Base-by-base conservation (phyloP, 139 green algal genomes). In the Tetradesmus lagerheimii region DNA sequence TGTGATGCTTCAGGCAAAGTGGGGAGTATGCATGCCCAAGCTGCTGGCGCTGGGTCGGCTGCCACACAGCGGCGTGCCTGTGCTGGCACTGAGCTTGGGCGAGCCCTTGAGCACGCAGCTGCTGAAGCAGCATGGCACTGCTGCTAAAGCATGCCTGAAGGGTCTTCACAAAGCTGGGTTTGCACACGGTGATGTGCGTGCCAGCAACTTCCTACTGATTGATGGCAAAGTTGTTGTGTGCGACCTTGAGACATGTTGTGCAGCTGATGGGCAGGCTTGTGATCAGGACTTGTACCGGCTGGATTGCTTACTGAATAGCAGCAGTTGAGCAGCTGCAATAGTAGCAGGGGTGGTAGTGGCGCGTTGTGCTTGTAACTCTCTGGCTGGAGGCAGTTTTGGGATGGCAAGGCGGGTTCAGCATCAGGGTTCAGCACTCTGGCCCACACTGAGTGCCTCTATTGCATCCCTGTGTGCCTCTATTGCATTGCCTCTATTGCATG, bases 131-230 rank as follows among this genome's bases (percentile, higher is more conserved):
- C 27, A 45, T 16, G 23, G 5, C 29, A 18, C 43, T 35, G 80
- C 27, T 11, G 47, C 47, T 27, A 57, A 71, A 41, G n/a, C 23
- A 18, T 38, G 27, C 45, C 80, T 86, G 43, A 50, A 74, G 80
- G 45, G 15, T 11, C 80, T 86, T 31, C 80, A 86, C 45, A 41
- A 16, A 71, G 80, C 80, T 45, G 80, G 80, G 6, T 67, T 86
- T 67, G 80, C 80, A 38, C 80, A 86, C 45, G 80, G 80, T n/a
- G 43, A 86, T 86, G 80, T 86, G 43, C 43, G 43, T 67, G 29
- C 18, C 11, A n/a, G 45, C 27, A 86, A 86, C 29, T 39, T 86
- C 27, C 45, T 86, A 34, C 78, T 84, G 23, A 62, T 84, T 80
- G 74, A 80, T 80, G 74, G 74, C 29, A 34, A 80, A 39, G 74